These are phyloP conservation scores for Fusarium sp. DNA, from an alignment of 2,329 filamentous ascomycete genomes.

Conservation along the genomic window DNA sequence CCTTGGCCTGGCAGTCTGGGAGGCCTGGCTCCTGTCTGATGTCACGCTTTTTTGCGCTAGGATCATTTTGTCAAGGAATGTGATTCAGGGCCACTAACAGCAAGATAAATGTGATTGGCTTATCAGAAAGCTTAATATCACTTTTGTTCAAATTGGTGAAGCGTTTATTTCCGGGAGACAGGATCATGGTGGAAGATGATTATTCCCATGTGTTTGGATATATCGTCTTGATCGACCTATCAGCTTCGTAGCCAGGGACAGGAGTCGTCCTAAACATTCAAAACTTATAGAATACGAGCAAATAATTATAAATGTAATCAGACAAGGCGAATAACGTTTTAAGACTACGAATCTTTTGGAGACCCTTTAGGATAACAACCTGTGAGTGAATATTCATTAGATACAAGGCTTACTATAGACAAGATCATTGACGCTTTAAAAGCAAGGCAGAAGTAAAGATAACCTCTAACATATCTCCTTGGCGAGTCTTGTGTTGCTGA, in stretches of 20 bases:
- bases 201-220: not conserved
- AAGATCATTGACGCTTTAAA: not conserved
- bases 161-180: not conserved
- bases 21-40: not conserved
- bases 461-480: not conserved
- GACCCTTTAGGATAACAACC: not conserved
- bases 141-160: not conserved
- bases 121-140: not conserved
- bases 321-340: too few species aligned
- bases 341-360: not conserved
- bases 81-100: not conserved
- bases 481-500: not conserved
- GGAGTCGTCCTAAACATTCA: not conserved
- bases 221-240: not conserved
- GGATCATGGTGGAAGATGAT: not conserved
- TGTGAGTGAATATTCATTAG: too few species aligned
- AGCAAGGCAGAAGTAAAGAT: not conserved
- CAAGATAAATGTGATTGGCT: not conserved
- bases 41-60: not conserved
- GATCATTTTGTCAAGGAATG: not conserved
- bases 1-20: not conserved
- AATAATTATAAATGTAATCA: rapidly evolving
- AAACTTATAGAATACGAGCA: rapidly evolving
- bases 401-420: too few species aligned
- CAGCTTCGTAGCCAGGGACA: not conserved